These are phyloP conservation scores for Lepidium sativum DNA, from an alignment of 345 rosid species.

Conservation along the genomic window DNA sequence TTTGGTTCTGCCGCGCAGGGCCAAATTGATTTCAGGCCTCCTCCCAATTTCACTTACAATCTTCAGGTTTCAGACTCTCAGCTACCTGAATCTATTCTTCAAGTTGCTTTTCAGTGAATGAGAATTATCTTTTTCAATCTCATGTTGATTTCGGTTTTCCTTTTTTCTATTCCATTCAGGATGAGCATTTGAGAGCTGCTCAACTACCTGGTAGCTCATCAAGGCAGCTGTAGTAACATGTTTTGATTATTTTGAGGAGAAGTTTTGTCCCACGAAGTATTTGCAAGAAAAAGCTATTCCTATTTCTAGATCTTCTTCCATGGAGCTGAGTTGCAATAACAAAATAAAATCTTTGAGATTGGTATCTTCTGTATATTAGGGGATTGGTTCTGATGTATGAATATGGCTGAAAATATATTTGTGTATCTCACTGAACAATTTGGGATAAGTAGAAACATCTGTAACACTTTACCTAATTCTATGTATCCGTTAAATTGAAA, in stretches of 20 bases:
- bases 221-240: constrained; percentile 34
- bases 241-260: background rate
- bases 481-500: too few species aligned
- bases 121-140: background rate
- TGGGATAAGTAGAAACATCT: background rate
- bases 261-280: background rate
- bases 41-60: constrained; percentile 43
- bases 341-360: background rate
- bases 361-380: background rate
- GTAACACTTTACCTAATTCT: too few species aligned
- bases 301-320: background rate
- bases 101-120: background rate
- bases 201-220: constrained; percentile 49
- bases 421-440: background rate
- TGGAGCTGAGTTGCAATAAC: constrained; percentile 14
- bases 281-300: background rate
- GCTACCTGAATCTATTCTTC: background rate
- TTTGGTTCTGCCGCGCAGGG: constrained; percentile 19
- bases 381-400: background rate
- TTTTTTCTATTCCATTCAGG: constrained; percentile 27
- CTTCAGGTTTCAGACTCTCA: constrained; percentile 38
- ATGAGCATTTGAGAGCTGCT: constrained; percentile 50
- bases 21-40: constrained; percentile 51
- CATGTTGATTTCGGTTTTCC: background rate
- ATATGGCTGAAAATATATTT: background rate